phyloP scores from a whole-genome alignment of 441 rosid species.

The Metrosideros polymorpha region DNA sequence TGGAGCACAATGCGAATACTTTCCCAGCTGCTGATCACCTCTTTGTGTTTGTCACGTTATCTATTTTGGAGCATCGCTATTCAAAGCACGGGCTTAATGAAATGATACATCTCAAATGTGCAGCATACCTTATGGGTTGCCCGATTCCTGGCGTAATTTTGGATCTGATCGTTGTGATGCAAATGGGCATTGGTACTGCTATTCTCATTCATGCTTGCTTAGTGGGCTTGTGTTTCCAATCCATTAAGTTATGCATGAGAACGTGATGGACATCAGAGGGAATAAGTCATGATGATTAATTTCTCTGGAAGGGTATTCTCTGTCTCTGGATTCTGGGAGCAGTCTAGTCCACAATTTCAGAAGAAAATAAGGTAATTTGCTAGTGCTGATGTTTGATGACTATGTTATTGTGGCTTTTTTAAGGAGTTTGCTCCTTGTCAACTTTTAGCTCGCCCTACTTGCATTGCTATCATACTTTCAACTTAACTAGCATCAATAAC shows the following conservation, averaged over 20 bases:
- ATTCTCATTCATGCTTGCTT: neutral
- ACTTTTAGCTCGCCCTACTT: neutral
- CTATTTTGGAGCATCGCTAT: no score
- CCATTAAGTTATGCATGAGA: neutral
- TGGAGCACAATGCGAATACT: neutral
- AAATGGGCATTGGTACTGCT: constrained; percentile 74
- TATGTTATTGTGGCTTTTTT: neutral
- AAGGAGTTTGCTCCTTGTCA: neutral
- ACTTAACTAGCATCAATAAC: neutral
- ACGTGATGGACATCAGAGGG: neutral
- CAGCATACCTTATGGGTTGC: constrained; percentile 95
- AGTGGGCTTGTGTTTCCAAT: neutral
- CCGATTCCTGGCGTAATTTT: constrained; percentile 90
- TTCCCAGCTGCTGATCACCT: neutral
- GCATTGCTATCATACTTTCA: neutral
- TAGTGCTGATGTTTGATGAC: no score
- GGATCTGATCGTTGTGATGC: constrained; percentile 83
- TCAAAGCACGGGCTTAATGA: neutral
- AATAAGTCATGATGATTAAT: neutral
- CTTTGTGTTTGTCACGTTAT: neutral
- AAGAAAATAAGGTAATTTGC: neutral
- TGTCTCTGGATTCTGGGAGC: neutral
- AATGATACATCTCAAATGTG: neutral
- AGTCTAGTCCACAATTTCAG: neutral
- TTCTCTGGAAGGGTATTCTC: neutral